Evolutionary conservation across 164 flowering plant species (phyloP).

Genomic region (Amborella trichopoda): DNA sequence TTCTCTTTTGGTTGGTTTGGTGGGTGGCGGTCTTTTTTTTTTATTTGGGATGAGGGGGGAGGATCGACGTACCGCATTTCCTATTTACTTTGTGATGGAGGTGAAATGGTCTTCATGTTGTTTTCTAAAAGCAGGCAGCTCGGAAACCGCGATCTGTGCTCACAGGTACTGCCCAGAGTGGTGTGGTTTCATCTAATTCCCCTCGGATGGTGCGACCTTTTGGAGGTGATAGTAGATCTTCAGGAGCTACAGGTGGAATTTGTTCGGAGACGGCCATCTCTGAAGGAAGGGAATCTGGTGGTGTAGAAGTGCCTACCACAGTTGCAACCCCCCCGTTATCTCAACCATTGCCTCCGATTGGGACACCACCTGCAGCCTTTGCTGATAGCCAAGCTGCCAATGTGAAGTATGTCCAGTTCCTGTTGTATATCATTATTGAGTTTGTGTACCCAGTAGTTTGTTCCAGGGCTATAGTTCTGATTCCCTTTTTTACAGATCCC

Average conservation of each 20-base stretch:
- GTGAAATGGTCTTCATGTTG: too few species aligned
- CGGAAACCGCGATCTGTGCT: conserved; percentile 37
- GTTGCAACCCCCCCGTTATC: conserved; percentile 21
- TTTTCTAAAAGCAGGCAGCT: conserved; percentile 45
- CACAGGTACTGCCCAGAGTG: too few species aligned
- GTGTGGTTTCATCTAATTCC: conserved; percentile 15
- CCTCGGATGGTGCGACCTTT: conserved; percentile 22
- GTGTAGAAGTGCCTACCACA: conserved; percentile 34
- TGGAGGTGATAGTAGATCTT: conserved; percentile 16
- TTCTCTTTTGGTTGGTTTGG: too few species aligned
- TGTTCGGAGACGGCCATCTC: conserved; percentile 23
- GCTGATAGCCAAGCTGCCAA: conserved; percentile 35
- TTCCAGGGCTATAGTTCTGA: background rate
- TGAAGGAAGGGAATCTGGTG: conserved; percentile 21
- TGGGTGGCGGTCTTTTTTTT: too few species aligned
- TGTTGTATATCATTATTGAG: background rate
- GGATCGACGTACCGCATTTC: too few species aligned
- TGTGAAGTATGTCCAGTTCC: conserved; percentile 26
- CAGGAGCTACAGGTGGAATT: conserved; percentile 14
- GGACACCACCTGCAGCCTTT: conserved; percentile 60
- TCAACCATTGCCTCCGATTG: conserved; percentile 67
- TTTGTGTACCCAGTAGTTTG: too few species aligned
- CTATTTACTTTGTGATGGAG: too few species aligned
- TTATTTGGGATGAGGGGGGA: too few species aligned
- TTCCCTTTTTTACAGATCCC: conserved; percentile 31